Conservation (phyloP, 2,329 filamentous ascomycete species). For the Magnaporthiopsis poae region DNA sequence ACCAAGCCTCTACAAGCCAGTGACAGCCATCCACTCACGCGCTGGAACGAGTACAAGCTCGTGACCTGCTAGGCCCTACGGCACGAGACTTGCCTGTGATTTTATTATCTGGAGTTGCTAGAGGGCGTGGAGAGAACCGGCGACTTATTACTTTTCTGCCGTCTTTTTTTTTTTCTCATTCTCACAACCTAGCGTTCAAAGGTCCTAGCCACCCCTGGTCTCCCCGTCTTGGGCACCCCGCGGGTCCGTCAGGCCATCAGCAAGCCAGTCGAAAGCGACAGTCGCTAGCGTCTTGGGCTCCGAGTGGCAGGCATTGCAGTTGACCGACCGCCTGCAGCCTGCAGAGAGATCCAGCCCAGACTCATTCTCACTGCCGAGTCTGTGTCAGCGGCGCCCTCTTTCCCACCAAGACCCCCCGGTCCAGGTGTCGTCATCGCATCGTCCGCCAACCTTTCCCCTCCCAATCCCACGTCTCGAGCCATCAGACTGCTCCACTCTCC, state of each 20-base stretch:
- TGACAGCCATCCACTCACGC: not conserved
- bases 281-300: not conserved
- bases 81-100: conserved; percentile 1
- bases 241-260: not conserved
- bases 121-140: not conserved
- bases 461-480: not conserved
- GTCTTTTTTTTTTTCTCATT: not conserved
- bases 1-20: not conserved
- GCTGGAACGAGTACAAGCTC: not conserved
- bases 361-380: not conserved
- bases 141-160: not conserved
- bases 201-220: not conserved
- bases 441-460: conserved; percentile 1
- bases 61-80: conserved; percentile 3
- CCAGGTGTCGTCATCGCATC: conserved; percentile 8
- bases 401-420: not conserved
- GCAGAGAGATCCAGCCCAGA: not conserved
- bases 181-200: not conserved
- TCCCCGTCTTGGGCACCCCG: not conserved
- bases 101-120: not conserved
- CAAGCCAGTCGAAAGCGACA: not conserved
- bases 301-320: not conserved
- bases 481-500: not conserved
- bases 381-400: not conserved
- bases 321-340: not conserved